Base-by-base conservation (phyloP, 2,329 filamentous ascomycete species). In the Diaporthe australafricana region DNA sequence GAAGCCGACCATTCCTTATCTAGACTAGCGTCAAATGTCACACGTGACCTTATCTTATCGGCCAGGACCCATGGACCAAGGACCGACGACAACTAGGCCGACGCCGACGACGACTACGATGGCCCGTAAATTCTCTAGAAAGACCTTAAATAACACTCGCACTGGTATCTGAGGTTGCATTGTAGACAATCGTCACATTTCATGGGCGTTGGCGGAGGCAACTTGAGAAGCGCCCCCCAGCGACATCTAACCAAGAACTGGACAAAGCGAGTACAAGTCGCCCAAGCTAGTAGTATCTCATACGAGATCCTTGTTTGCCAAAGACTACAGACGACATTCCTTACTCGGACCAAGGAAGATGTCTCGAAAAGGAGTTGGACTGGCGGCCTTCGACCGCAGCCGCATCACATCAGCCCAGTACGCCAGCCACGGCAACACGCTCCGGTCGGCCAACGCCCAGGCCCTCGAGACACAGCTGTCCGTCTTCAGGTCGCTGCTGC, bases 401-500 rank as follows among this genome's bases (percentile, higher is more conserved):
- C 93, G 92, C 69, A 90, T 98, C 75, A 93, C 95, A 12, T 94
- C 92, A 35, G 93, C 95, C 68, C 95, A 96, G 78, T 98, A 96
- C 85, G 95, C 95, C 72, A 92, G 91, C 32, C 96, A 98, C 86
- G 96, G 96, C 80, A 93, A 91, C 74, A 92, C 89, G 65, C 91
- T 99, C n/a, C 94, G 95, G 75, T 93, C 89, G 71, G 91, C 91
- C 77, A 96, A 98, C 83, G 91, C 94, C 60, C 90, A 92, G 76
- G 96, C 95, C 22, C 91, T 99, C 76, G 92, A 94, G 78, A 97
- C 95, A 47, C 96, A 99, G 81, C 92, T 99, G 74, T 92, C 95
- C 75, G 95, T 98, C 79, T 99, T 99, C 87, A 95, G 97, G 79
- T 96, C 94, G 22, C 89, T 98, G 14, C 90, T 99, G 7, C 95